Base-by-base conservation (phyloP, 345 rosid species). In the Lumnitzera littorea region DNA sequence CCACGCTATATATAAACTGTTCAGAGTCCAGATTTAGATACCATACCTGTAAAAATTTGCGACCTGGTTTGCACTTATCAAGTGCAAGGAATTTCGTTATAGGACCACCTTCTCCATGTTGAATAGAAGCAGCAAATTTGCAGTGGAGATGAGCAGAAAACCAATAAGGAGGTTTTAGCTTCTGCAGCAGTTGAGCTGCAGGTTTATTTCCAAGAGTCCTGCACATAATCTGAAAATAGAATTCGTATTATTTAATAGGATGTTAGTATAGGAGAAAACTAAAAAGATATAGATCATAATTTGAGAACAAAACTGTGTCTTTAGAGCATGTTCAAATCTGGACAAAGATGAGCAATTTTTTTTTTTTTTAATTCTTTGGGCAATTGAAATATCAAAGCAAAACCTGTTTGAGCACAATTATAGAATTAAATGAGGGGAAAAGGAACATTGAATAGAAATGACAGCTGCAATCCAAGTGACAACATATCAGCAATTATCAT, bases 91-190 rank as follows among this genome's bases (percentile, higher is more conserved):
- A 94, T 60, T 83, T 94, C 8, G 97, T 90, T 47, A 83, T 57
- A 7, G 80, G 72, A n/a, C 91, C 96, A 68, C 74, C 80, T 46
- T 76, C 77, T 11, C 86, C 85, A 62, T 90, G 99, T 64, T 86
- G 86, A 75, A 94, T 89, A 69, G 84, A 71, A 71, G 97, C 96
- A 57, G 91, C 71, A 69, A 94, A 90, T 72, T 90, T 83, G 75
- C 96, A 94, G 75, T 88, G 97, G 47, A 94, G 76, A 67, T 94
- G 96, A 76, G 95, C 97, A 13, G 99, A 86, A 76, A 94, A 94
- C 99, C 97, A 94, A 73, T 83, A 86, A 53, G 64, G 61, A 14
- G 96, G 96, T 69, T 78, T 94, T 57, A 90, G 70, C 65, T 88
- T 84, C 71, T 84, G 83, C 24, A 94, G 76, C 74, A 94, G 83